Base-by-base conservation (phyloP, 1,284 basidiomycete species). In the Tremellales sp. region DNA sequence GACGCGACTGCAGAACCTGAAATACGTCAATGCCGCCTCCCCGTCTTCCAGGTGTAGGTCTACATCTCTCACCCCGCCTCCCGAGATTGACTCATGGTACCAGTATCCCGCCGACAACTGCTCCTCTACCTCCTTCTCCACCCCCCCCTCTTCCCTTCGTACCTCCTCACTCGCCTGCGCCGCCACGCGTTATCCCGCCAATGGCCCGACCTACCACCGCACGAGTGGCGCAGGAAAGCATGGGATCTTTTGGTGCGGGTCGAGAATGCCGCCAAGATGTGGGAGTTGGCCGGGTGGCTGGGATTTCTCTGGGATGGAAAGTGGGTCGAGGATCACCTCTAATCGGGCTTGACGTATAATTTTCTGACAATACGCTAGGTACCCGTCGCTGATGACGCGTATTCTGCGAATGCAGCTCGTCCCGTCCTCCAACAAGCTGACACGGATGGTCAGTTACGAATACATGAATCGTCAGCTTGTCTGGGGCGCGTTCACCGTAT, bases 401-500 rank as follows among this genome's bases (percentile, higher is more conserved):
- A 49, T 94, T 13, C 76, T 97, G n/a, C 75, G 78, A 14, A 80
- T 99, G 75, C 77, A 79, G 22, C 79, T 97, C 2, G 79, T 85
- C 0, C 87, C 94, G 8, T 79, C 87, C 0, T 79, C 81, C 31
- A 75, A 80, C 40, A 79, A 85, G 26, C 78, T 85, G 40, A 83
- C 82, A 51, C 81, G 87, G 13, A 86, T 93, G 62, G 87, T 98
- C 42, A 94, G 88, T 61, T 99, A 97, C 72, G 95, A 98, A 68
- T 98, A 93, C 65, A 90, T 98, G 85, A 97, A 98, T 63, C 85
- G 95, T 47, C 95, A 98, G 72, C 87, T 99, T 78, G 94, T 98
- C 44, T 99, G 95, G 95, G 88, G 94, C 67, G 87, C 91, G 1
- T 94, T 98, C 70, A 98, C 94, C 1, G 91, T 92, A 67, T 54